Evolutionary conservation across 306 rosid genomes (phyloP).

Genomic region (Alnus glutinosa): DNA sequence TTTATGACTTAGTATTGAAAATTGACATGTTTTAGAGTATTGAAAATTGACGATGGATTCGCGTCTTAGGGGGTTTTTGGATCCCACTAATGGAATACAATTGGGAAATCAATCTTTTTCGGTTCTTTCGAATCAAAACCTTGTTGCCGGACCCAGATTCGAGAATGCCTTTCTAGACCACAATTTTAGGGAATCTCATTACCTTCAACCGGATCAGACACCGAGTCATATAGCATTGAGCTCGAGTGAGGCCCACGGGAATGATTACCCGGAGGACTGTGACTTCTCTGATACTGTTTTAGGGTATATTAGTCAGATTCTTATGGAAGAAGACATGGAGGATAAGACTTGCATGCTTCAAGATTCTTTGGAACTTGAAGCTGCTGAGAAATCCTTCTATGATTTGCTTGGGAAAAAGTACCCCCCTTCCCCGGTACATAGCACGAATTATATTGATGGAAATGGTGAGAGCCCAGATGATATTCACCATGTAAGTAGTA

Average conservation of each 20-base stretch:
- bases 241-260: constrained; percentile 53
- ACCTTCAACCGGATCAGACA: constrained; percentile 40
- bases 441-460: constrained; percentile 27
- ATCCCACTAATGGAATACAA: constrained; percentile 46
- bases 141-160: constrained; percentile 34
- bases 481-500: constrained; percentile 33
- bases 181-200: constrained; percentile 32
- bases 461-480: constrained; percentile 39
- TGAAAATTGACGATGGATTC: constrained; percentile 50
- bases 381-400: constrained; percentile 85
- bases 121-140: constrained; percentile 40
- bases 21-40: too few relatives aligned
- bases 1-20: not conserved
- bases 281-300: constrained; percentile 88
- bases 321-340: constrained; percentile 96
- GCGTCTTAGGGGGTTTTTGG: constrained; percentile 29
- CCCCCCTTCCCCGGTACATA: constrained; percentile 60
- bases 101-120: constrained; percentile 49
- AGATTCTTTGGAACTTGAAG: constrained; percentile 92
- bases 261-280: constrained; percentile 76
- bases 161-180: constrained; percentile 42
- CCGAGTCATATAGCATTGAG: constrained; percentile 35
- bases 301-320: constrained; percentile 80
- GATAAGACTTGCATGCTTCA: constrained; percentile 83
- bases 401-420: constrained; percentile 85